phyloP scores from a whole-genome alignment of 1,139 yeast genomes.

The Saccharomyces hybrid region DNA sequence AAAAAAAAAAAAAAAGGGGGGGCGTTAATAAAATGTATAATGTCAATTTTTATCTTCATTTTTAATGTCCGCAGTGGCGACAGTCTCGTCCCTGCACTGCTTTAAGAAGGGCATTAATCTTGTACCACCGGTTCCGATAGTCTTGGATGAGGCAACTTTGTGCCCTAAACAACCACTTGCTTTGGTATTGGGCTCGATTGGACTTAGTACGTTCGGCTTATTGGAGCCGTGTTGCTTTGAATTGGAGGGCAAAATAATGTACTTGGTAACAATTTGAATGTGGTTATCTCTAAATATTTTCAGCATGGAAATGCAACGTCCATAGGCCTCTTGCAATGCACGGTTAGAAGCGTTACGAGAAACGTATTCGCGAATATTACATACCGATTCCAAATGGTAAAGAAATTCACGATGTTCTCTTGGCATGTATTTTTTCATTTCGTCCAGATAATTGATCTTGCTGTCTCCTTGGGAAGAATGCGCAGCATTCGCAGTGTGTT shows the following conservation, averaged over 20 bases:
- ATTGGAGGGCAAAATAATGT: slow-evolving; percentile 71
- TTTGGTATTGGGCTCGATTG: background rate
- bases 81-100: slow-evolving; percentile 93
- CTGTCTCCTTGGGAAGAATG: slow-evolving; percentile 20
- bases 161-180: background rate
- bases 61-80: background rate
- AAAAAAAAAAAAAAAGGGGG: too few relatives aligned
- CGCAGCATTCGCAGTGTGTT: slow-evolving; percentile 73
- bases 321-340: slow-evolving; percentile 66
- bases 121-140: slow-evolving; percentile 91
- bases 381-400: slow-evolving; percentile 46
- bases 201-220: background rate
- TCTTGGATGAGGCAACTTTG: slow-evolving; percentile 30
- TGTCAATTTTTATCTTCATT: background rate
- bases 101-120: slow-evolving; percentile 83
- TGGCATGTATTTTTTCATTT: slow-evolving; percentile 89
- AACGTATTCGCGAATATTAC: slow-evolving; percentile 62
- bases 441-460: slow-evolving; percentile 51
- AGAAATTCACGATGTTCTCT: slow-evolving; percentile 72
- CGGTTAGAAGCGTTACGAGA: slow-evolving; percentile 37
- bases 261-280: slow-evolving; percentile 84
- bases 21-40: background rate
- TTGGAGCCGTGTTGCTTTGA: slow-evolving; percentile 28
- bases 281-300: slow-evolving; percentile 87
- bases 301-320: slow-evolving; percentile 85